Base-by-base conservation (phyloP, 805 yeast species). In the Candida insectalens region DNA sequence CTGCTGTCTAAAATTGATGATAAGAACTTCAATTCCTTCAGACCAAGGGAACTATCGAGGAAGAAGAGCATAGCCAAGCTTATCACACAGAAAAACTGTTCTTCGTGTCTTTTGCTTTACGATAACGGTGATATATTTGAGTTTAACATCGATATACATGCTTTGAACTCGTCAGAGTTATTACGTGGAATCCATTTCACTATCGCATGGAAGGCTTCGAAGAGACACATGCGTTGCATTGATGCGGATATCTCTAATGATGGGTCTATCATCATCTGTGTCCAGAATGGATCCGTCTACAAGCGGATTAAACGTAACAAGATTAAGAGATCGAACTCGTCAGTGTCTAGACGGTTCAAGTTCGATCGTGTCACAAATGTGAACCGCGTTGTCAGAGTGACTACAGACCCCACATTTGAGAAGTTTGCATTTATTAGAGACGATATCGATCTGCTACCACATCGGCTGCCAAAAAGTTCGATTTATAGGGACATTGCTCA, bases 221-320 rank as follows among this genome's bases (percentile, higher is more conserved):
- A 71, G 32, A 51, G 55, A 8, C 77, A 72, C 43, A 57, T 73
- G 65, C 63, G 60, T 36, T 84, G 74, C 31, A 60, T 59, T 4
- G 94, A 84, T 55, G 68, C 82, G 21, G 89, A 77, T 46, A 65
- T 78, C 29, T 70, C 81, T 2, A 60, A 57, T 13, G 82, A 78
- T 46, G 94, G 94, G 0, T 74, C 83, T 0, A 52, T 83, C 2
- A 60, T 87, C 1, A 50, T 88, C 1, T 71, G 81, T 41, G 79
- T 92, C 0, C 53, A 62, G 15, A 74, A 75, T 32, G 96, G 96
- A 0, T 68, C 78, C 16, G 83, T 72, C 0, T 84, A 70, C 43
- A 60, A 62, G 41, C 53, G 63, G 39, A 41, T 62, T 18, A 66
- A 55, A 40, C 44, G 65, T 38, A 37, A 48, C 30, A 35, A 58